Base-by-base conservation (phyloP, 2,329 filamentous ascomycete genomes). In the Penicillium digitatum region DNA sequence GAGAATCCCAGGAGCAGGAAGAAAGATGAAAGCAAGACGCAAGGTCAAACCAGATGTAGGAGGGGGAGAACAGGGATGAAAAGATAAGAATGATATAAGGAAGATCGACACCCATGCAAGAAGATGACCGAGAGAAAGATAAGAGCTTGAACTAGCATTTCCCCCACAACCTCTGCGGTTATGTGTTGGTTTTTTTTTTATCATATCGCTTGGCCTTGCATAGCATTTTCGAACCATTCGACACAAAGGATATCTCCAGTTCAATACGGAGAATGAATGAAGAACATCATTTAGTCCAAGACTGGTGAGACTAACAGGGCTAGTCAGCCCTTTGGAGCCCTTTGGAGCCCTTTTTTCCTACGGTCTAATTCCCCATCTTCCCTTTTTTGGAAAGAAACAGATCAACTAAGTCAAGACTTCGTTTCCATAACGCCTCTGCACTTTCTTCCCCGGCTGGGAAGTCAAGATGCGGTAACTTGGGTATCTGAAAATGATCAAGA, bases 361-460 rank as follows among this genome's bases (percentile, higher is more conserved):
- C 2, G 37, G 45, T 3, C 24, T 37, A 29, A 24, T 10, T 1
- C 24, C 8, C 12, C n/a, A n/a, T n/a, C n/a, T 27, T 10, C 26
- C 16, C 26, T 32, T 3, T 8, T 32, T 52, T 14, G 20, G 37
- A 40, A 35, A 56, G 34, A 48, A 56, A 53, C 20, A 38, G 11
- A 10, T 62, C 62, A 8, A 69, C 57, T 32, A 72, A 54, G 35
- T 63, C 49, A 54, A 72, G 64, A 48, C 71, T 73, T 29, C 66
- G 47, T 35, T 50, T 59, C 72, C 71, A 73, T 46, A 72, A 52
- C 32, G 56, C 60, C 39, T 62, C 60, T 7, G 69, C 69, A 43
- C 62, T 67, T 31, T 63, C 57, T 48, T 62, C 55, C 5, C 61
- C 65, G 3, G 54, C 58, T 3, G 69, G 68, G 39, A 71, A 69